Evolutionary conservation across 2,329 filamentous ascomycete species (phyloP), one percentile per base, ranked within the genome.

Genomic region (Scolecobasidium constrictum): DNA sequence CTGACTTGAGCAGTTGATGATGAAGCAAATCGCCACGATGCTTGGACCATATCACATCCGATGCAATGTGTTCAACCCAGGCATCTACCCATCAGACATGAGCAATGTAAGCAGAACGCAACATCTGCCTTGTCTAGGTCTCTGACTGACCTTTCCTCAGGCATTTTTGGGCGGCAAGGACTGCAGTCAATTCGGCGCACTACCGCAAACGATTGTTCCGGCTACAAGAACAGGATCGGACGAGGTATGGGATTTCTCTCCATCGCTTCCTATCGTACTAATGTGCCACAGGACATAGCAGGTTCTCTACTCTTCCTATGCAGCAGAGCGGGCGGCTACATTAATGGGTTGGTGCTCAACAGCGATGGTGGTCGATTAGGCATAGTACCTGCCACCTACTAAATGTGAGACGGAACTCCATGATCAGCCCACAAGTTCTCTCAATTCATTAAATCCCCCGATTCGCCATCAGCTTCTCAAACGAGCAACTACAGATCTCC

Each of bases 271-370:
- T n/a, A n/a, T n/a, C n/a, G n/a, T 31, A 31, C 26, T 31, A n/a
- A 31, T 31, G 9, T 9, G n/a, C 26, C 9, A 11, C 64, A 69
- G 35, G 71, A 75, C 48, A 59, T 75, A 28, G 65, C 64, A 0
- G 70, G 66, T n/a, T 57, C 70, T n/a, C 59, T 71, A 2, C 45
- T 73, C 23, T 77, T 72, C 46, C 55, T 76, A 40, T 64, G 71
- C 5, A 64, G 67, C 3, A 69, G 66, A 31, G 67, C 65, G 3
- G 71, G 69, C 1, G 62, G 61, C 11, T 77, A 75, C 54, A 61
- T 70, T 38, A 77, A 77, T 54, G 73, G 74, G 1, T 65, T 59
- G 42, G 59, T 71, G n/a, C 63, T 71, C 41, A 53, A 73, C 2
- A 61, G 63, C 6, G 66, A 71, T 56, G 67, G 67, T 1, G 67